Conservation (phyloP, 345 rosid genomes). For the Cochlearia excelsa region DNA sequence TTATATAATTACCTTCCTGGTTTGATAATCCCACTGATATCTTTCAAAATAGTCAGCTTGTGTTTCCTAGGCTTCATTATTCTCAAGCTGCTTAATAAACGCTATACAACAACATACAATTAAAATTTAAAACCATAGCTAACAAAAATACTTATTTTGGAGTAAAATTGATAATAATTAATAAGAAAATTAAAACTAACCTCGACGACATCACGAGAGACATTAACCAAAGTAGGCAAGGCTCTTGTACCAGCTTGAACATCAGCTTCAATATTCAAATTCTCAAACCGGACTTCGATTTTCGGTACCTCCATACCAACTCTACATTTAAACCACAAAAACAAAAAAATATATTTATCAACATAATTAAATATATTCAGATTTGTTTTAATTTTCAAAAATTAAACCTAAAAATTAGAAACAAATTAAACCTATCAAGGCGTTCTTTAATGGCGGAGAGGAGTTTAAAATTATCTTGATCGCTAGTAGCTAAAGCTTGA, state of each 20-base stretch:
- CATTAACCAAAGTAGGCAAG: conserved; percentile 76
- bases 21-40: conserved; percentile 58
- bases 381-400: neutral
- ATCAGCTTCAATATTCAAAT: conserved; percentile 55
- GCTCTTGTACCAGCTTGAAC: conserved; percentile 78
- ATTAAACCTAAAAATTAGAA: conserved; percentile 6
- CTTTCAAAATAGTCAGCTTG: conserved; percentile 52
- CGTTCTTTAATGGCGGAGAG: conserved; percentile 76
- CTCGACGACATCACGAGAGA: conserved; percentile 59
- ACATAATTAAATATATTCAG: neutral
- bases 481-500: conserved; percentile 78
- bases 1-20: conserved; percentile 61
- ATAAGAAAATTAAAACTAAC: conserved; percentile 27
- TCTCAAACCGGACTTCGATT: conserved; percentile 72
- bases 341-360: neutral
- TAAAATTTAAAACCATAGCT: neutral
- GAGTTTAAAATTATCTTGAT: conserved; percentile 66
- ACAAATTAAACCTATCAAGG: conserved; percentile 50
- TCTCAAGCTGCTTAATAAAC: conserved; percentile 38
- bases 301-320: conserved; percentile 72
- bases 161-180: neutral
- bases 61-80: conserved; percentile 48
- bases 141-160: neutral
- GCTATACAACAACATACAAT: conserved; percentile 35
- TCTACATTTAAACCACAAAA: conserved; percentile 30